Evolutionary conservation across 805 yeast genomes (phyloP), one percentile per base, ranked within the genome.

Genomic region (Candida nemodendra): DNA sequence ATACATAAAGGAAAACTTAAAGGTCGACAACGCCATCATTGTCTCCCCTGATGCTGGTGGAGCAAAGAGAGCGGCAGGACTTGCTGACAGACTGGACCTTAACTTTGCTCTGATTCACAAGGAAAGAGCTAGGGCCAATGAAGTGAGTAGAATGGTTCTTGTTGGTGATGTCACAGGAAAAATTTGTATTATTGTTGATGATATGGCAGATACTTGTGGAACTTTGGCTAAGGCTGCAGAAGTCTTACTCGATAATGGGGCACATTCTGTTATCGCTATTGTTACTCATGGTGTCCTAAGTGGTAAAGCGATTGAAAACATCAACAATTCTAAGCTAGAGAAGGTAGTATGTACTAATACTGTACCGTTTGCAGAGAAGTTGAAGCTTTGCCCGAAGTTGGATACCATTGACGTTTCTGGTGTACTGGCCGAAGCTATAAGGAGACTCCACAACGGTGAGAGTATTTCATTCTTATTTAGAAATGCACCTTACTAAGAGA

Each of bases 11-110:
- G 90, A 81, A 48, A 71, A 74, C 38, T 66, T 78, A 34, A 72
- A 74, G 49, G 72, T 66, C 47, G 63, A 75, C 28, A 74, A 83
- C 32, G 76, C 86, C n/a, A 84, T 84, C 37, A 78, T 85, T 38
- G 78, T 85, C 13, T 85, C 93, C 1, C 95, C 95, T 5, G 95
- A 85, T 65, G 95, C 93, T 6, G 95, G 95, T 59, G 95, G 95
- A 46, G 93, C 93, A 41, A 85, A 85, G 58, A 74, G 95, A 65
- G 93, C 86, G n/a, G 93, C 93, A 8, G 81, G 84, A 8, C 67
- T 85, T 48, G 93, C 93, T 36, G 93, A 84, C 59, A 73, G 82
- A 44, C 65, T 85, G 48, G 93, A 85, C 61, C 67, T 83, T 57
- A 83, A 83, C 56, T 85, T 85, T 64, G 93, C 93, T 16, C 74